Conservation (phyloP, 495 filamentous ascomycete species). For the Saxophila tyrrhenica region DNA sequence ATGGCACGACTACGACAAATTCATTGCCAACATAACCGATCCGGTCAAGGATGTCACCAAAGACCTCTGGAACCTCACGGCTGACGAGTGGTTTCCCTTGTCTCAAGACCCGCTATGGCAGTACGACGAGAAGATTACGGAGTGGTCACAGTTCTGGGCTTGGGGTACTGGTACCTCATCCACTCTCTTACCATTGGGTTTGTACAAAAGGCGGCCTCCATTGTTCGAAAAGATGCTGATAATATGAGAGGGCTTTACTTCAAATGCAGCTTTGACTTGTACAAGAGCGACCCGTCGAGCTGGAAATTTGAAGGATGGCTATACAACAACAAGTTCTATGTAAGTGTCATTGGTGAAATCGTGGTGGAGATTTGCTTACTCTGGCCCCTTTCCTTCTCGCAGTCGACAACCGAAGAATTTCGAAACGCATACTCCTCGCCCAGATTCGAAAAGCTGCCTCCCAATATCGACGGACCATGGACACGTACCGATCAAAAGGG, state of each 20-base stretch:
- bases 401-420: conserved; percentile 35
- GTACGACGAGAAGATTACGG: conserved; percentile 32
- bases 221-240: too few species aligned
- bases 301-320: conserved; percentile 40
- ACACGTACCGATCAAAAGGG: conserved; percentile 28
- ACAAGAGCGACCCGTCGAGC: conserved; percentile 20
- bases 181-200: conserved; percentile 35
- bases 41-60: conserved; percentile 29
- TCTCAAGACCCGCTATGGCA: conserved; percentile 28
- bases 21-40: conserved; percentile 22
- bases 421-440: conserved; percentile 30
- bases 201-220: too few species aligned
- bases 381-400: too few species aligned
- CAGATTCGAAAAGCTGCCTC: conserved; percentile 33
- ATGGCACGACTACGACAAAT: conserved; percentile 7
- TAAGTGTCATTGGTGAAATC: too few species aligned
- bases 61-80: conserved; percentile 24
- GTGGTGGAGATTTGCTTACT: too few species aligned
- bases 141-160: conserved; percentile 34
- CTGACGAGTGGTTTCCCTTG: conserved; percentile 19
- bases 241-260: too few species aligned
- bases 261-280: too few species aligned
- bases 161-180: conserved; percentile 25
- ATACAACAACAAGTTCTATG: conserved; percentile 41
- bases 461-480: conserved; percentile 38